These are phyloP conservation scores for Globisporangium apiculatum DNA, from an alignment of 352 stramenopile species.

Conservation along the genomic window DNA sequence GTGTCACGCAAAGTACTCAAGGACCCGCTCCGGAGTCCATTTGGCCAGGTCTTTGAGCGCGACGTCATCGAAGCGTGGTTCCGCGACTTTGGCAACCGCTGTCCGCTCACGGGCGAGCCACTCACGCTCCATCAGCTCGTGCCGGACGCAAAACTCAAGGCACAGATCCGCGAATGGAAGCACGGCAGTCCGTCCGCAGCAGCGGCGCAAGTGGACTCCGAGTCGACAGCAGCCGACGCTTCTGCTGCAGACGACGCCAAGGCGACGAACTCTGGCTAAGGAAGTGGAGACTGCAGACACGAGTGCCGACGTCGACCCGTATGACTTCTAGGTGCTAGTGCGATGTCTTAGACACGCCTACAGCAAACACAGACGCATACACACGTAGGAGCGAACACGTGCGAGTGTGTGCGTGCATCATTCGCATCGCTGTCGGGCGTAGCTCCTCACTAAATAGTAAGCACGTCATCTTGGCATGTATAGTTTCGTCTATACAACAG, in stretches of 20 bases:
- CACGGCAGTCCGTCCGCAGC: constrained; percentile 11
- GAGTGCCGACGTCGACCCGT: constrained; percentile 8
- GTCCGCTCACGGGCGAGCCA: constrained; percentile 63
- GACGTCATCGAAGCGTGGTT: constrained; percentile 79
- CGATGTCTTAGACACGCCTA: no score
- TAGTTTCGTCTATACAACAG: no score
- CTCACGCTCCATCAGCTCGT: constrained; percentile 44
- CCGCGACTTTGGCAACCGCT: constrained; percentile 77
- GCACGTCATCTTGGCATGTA: no score
- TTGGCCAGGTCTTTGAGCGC: constrained; percentile 71
- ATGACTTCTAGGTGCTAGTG: constrained; percentile 10
- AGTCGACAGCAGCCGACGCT: neutral
- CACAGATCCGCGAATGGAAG: constrained; percentile 62
- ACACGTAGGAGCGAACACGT: no score
- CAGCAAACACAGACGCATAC: no score
- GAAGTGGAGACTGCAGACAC: neutral
- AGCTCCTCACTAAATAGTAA: no score
- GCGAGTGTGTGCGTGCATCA: no score
- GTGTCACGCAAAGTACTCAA: constrained; percentile 70
- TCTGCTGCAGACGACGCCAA: neutral
- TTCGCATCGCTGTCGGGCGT: no score
- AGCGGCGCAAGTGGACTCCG: neutral
- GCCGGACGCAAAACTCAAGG: constrained; percentile 44
- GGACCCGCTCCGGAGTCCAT: constrained; percentile 61
- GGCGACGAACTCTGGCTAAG: neutral